A percentile compares a stretch with the other conserved stretches of the same genome.
These are phyloP conservation scores for Colletotrichum echinochloae DNA, from an alignment of 2,329 filamentous ascomycete species.

Conservation along the genomic window DNA sequence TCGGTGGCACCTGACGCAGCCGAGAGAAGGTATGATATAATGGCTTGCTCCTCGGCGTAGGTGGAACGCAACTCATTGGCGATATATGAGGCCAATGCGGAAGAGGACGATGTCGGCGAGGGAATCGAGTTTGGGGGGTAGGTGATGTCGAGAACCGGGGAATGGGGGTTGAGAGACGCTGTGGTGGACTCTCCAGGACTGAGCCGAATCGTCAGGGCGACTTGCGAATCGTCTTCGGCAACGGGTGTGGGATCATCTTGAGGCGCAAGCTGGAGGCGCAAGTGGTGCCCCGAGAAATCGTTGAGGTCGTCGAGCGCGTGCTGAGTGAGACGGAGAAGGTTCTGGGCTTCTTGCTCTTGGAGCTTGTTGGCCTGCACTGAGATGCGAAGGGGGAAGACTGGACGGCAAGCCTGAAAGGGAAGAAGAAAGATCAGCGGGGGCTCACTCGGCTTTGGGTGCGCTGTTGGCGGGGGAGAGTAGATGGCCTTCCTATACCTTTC, in stretches of 20 bases:
- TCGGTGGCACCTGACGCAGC: conserved; percentile 66
- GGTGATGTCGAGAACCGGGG: conserved; percentile 79
- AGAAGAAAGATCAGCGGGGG: neutral
- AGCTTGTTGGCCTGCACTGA: conserved; percentile 78
- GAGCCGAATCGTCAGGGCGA: conserved; percentile 78
- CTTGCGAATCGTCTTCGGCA: conserved; percentile 57
- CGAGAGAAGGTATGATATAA: conserved; percentile 80
- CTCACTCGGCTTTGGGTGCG: neutral
- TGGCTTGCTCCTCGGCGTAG: conserved; percentile 90
- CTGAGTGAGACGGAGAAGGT: conserved; percentile 84
- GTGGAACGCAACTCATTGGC: conserved; percentile 81
- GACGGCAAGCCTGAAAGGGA: conserved; percentile 77
- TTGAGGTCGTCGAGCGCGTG: conserved; percentile 88
- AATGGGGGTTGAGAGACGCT: conserved; percentile 75
- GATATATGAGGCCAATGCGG: conserved; percentile 80
- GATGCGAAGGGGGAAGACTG: conserved; percentile 88
- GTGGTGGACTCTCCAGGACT: conserved; percentile 71
- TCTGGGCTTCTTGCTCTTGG: conserved; percentile 74
- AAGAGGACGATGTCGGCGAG: conserved; percentile 75
- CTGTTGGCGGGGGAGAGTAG: neutral
- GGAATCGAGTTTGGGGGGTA: conserved; percentile 79
- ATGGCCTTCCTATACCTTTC: conserved; percentile 71
- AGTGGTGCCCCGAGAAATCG: conserved; percentile 85
- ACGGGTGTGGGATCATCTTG: conserved; percentile 47
- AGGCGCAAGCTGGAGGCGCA: conserved; percentile 76